These are phyloP conservation scores for Ilyonectria mors-panacis DNA, from an alignment of 2,329 filamentous ascomycete genomes.

Conservation along the genomic window DNA sequence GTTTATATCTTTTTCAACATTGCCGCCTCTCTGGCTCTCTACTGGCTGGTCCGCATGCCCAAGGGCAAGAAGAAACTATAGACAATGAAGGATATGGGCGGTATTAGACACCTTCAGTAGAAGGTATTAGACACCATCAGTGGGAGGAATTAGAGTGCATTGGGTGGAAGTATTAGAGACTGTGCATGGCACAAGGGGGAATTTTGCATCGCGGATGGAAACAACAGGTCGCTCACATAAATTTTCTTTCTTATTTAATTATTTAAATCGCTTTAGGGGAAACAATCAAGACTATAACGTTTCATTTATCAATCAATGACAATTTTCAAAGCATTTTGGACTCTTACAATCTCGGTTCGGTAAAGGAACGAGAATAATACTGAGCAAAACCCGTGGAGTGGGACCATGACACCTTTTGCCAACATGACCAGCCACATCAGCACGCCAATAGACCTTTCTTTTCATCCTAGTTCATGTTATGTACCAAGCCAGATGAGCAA, in stretches of 20 bases:
- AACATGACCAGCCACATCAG: too few species aligned
- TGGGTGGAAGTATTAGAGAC: neutral
- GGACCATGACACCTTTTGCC: too few species aligned
- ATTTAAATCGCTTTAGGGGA: neutral
- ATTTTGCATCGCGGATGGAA: neutral
- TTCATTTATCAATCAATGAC: neutral
- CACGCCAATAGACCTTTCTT: too few species aligned
- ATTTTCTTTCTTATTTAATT: neutral
- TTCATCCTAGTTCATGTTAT: too few species aligned
- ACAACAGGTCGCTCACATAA: neutral
- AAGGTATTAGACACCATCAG: neutral
- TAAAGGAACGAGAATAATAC: too few species aligned
- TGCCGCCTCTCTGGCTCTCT: constrained; percentile 63
- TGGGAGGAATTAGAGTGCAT: neutral
- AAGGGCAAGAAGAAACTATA: constrained; percentile 51
- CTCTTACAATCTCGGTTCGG: too few species aligned
- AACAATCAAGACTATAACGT: neutral
- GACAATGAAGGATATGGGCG: neutral
- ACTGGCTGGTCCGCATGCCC: constrained; percentile 63
- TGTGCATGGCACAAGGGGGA: neutral
- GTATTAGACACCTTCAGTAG: neutral
- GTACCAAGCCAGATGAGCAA: too few species aligned
- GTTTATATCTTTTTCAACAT: constrained; percentile 69
- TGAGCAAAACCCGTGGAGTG: too few species aligned
- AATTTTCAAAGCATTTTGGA: too few species aligned